These are phyloP conservation scores for Nakazawaea molendinolei DNA, from an alignment of 805 yeast species.

Conservation along the genomic window DNA sequence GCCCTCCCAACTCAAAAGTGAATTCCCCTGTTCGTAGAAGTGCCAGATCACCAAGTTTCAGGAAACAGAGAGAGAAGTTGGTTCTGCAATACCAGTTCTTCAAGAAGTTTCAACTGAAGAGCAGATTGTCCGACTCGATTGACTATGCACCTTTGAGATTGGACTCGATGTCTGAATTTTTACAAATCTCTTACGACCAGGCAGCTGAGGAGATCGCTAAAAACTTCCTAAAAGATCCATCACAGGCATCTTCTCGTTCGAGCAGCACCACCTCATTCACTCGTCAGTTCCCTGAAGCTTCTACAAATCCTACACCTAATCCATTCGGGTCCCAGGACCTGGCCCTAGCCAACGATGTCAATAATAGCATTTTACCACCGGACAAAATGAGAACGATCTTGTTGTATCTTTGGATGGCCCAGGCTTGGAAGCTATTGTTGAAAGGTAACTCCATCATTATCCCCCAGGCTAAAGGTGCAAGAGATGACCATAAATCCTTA, in stretches of 20 bases:
- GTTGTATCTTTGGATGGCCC: constrained; percentile 9
- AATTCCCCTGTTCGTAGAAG: background rate
- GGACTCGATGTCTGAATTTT: constrained; percentile 5
- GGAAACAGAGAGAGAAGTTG: constrained; percentile 2
- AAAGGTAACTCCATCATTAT: too few relatives aligned
- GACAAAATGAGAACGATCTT: background rate
- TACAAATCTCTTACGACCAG: background rate
- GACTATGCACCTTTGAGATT: constrained; percentile 11
- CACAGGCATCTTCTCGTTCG: too few relatives aligned
- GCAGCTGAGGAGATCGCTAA: too few relatives aligned
- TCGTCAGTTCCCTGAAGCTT: too few relatives aligned
- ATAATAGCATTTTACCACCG: too few relatives aligned
- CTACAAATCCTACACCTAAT: too few relatives aligned
- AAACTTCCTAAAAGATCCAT: too few relatives aligned
- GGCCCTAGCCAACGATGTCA: too few relatives aligned
- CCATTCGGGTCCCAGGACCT: too few relatives aligned
- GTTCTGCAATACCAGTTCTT: constrained; percentile 5
- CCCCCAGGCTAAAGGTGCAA: too few relatives aligned
- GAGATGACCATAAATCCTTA: too few relatives aligned
- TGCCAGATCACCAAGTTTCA: background rate
- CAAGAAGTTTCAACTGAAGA: constrained; percentile 5
- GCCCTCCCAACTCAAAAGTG: constrained; percentile 3
- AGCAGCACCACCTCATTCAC: too few relatives aligned
- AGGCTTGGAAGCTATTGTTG: constrained; percentile 6
- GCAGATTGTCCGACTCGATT: constrained; percentile 5